Conservation (phyloP, 1,284 basidiomycete species). For the Golubevia pallescens region DNA sequence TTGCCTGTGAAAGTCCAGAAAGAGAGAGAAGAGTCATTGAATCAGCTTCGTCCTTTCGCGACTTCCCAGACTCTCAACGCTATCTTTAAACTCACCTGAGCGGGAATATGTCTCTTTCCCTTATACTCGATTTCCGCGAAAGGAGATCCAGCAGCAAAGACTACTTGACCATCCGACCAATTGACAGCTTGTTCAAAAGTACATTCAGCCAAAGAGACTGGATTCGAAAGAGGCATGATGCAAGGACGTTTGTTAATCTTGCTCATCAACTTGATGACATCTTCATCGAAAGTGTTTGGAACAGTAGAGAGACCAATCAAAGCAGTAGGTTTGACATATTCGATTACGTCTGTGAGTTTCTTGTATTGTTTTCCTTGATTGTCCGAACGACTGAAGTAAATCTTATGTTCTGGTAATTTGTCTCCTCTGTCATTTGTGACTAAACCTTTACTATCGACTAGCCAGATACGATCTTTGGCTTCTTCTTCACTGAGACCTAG, state of each 20-base stretch:
- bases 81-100: too few relatives aligned
- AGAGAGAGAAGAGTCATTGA: too few relatives aligned
- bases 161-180: conserved; percentile 71
- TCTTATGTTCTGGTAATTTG: conserved; percentile 50
- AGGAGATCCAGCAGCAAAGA: conserved; percentile 90
- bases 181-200: conserved; percentile 81
- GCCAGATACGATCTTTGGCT: conserved; percentile 52
- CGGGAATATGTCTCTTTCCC: conserved; percentile 75
- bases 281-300: conserved; percentile 78
- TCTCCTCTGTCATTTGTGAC: conserved; percentile 55
- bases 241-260: conserved; percentile 83
- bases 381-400: conserved; percentile 54
- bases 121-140: conserved; percentile 75
- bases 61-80: too few relatives aligned
- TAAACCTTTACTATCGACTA: conserved; percentile 59
- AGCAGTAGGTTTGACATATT: conserved; percentile 86
- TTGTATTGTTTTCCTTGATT: conserved; percentile 52
- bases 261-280: conserved; percentile 82
- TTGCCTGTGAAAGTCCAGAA: too few relatives aligned
- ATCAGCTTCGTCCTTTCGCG: background rate
- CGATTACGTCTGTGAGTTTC: conserved; percentile 77
- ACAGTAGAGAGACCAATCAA: conserved; percentile 89
- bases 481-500: conserved; percentile 53
- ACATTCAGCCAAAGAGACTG: conserved; percentile 77
- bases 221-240: conserved; percentile 96